Evolutionary conservation across 1,284 basidiomycete genomes (phyloP), one percentile per base, ranked within the genome.

Genomic region (Vanrija humicola): DNA sequence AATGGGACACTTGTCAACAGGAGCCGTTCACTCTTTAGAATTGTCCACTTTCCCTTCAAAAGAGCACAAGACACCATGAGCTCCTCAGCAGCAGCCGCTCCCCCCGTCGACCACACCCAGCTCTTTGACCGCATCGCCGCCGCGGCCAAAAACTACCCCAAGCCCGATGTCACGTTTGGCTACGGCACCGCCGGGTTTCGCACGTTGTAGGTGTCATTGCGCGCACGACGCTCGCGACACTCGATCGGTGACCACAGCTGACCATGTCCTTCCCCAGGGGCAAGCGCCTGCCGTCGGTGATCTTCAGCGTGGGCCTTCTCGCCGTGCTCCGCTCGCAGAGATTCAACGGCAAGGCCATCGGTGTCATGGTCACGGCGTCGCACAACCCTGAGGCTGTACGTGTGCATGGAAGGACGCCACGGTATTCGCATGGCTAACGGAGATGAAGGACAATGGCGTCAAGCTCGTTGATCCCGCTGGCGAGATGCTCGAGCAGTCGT

Each of bases 311-410:
- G 10, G 96, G 92, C 7, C 79, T 98, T 40, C 81, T 99, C 21
- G 95, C 95, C 44, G 89, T 84, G 5, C 81, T 99, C 43, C 81
- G 96, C 58, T 96, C 92, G 78, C 95, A 90, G 79, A 87, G 85
- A 63, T 80, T 94, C 38, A 86, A 88, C 71, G 94, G 96, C 46
- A 89, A 88, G 73, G 88, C 86, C 38, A 89, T 98, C 67, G 96
- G 96, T 29, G 88, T 98, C 21, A 98, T 99, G 96, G 88, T 99
- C 68, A 99, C 96, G 39, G 96, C 96, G 5, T 96, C 92, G 23
- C 96, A 99, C 78, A 99, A 99, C 75, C 95, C 95, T 18, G 95
- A 95, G 74, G 82, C 86, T 68, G 93, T 94, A 67, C 64, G 82
- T 74, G 12, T 5, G 12, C 2, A 3, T 8, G 6, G 25, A 48